Conservation (phyloP, 352 stramenopile species). For the Blastocystis sp. region DNA sequence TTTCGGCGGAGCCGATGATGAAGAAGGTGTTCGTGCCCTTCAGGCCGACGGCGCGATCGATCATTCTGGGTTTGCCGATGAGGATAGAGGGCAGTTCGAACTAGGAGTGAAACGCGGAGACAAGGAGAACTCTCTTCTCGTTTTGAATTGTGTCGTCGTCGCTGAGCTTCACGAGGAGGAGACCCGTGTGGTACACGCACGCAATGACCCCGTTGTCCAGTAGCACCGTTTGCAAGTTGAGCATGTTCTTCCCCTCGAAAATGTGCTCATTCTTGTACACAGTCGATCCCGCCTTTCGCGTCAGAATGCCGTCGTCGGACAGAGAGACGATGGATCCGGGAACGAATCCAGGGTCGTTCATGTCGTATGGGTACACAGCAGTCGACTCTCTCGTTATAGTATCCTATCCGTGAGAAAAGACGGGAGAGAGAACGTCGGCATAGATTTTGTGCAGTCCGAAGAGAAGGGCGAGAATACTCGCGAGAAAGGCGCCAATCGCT, state of each 20-base stretch:
- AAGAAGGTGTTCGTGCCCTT: conserved; percentile 5
- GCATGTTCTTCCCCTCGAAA: conserved; percentile 35
- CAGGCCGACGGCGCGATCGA: conserved; percentile 26
- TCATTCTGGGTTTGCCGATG: conserved; percentile 29
- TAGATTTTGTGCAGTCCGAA: not conserved
- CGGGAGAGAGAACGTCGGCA: not conserved
- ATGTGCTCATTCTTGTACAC: conserved; percentile 69
- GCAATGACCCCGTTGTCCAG: conserved; percentile 22
- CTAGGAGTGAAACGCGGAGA: not conserved
- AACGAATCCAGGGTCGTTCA: not conserved
- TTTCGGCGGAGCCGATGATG: not conserved
- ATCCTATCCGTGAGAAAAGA: not conserved
- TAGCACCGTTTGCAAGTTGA: conserved; percentile 26
- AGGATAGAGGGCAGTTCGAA: not conserved
- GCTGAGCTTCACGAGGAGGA: not conserved
- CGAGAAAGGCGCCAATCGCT: not conserved
- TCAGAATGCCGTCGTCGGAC: conserved; percentile 23
- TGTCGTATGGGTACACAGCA: not conserved
- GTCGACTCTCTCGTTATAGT: too few species aligned
- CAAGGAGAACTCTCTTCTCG: not conserved
- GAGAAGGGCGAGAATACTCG: not conserved
- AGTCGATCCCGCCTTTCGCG: conserved; percentile 29
- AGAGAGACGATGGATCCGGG: conserved; percentile 27
- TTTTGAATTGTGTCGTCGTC: not conserved
- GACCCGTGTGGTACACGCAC: conserved; percentile 16